Conservation (phyloP, 2,329 filamentous ascomycete genomes). For the Kalaharituber pfeilii region DNA sequence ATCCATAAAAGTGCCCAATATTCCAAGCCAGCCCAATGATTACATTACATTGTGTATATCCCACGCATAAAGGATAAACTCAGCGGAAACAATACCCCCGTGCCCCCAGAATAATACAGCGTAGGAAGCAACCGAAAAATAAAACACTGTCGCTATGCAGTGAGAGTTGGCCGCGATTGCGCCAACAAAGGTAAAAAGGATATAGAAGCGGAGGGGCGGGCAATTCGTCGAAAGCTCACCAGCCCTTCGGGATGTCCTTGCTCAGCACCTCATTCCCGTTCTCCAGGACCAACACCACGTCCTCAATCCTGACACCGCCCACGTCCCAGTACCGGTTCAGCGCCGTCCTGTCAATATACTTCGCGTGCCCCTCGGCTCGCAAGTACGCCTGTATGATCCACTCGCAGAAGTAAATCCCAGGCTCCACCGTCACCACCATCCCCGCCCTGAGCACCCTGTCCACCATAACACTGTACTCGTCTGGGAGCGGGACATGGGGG, state of each 20-base stretch:
- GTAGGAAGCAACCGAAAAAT: too few relatives aligned
- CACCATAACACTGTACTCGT: slow-evolving; percentile 17
- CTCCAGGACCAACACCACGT: slow-evolving; percentile 66
- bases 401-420: slow-evolving; percentile 70
- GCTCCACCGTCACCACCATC: slow-evolving; percentile 65
- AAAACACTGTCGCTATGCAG: too few relatives aligned
- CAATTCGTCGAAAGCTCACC: too few relatives aligned
- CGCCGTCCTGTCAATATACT: slow-evolving; percentile 47
- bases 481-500: background rate
- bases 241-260: background rate
- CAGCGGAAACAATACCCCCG: too few relatives aligned
- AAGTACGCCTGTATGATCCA: slow-evolving; percentile 76
- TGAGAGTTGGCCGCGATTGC: too few relatives aligned
- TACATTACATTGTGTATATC: too few relatives aligned
- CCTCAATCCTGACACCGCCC: slow-evolving; percentile 83
- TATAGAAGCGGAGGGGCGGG: too few relatives aligned
- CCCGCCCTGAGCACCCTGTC: slow-evolving; percentile 35
- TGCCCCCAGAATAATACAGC: too few relatives aligned
- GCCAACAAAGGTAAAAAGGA: too few relatives aligned
- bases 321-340: slow-evolving; percentile 56
- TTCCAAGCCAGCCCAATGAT: too few relatives aligned
- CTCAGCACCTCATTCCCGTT: slow-evolving; percentile 29
- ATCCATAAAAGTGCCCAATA: too few relatives aligned
- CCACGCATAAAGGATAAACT: too few relatives aligned
- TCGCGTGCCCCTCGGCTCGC: slow-evolving; percentile 46